Percentiles rank a stretch among this genome's conserved stretches.
These are phyloP conservation scores for Grosmannia serpens DNA, from an alignment of 2,329 filamentous ascomycete species.

Conservation along the genomic window DNA sequence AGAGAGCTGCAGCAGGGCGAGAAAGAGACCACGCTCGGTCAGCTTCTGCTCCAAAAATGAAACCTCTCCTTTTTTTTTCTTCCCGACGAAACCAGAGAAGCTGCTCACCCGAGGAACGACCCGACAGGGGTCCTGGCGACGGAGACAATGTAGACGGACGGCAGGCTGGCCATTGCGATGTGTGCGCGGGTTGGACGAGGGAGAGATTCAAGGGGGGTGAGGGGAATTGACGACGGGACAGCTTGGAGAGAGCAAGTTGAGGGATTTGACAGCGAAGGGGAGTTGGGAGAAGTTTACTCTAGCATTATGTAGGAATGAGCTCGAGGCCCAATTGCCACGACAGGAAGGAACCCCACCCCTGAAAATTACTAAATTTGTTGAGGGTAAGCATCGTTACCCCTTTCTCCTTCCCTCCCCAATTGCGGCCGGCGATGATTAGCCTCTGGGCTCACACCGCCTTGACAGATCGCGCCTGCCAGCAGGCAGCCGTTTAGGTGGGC, in stretches of 20 bases:
- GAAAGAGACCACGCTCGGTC: background rate
- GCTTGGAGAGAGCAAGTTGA: background rate
- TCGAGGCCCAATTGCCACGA: background rate
- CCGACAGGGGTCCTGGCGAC: slow-evolving; percentile 83
- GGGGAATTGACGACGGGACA: background rate
- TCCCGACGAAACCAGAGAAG: background rate
- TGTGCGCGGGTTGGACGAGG: no score
- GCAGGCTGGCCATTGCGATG: slow-evolving; percentile 61
- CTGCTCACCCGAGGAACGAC: slow-evolving; percentile 76
- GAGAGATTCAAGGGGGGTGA: no score
- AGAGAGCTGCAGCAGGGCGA: slow-evolving; percentile 55
- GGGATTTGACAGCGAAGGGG: background rate
- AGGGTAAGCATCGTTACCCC: background rate
- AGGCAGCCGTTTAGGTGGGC: no score
- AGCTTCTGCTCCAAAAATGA: background rate
- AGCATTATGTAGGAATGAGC: background rate
- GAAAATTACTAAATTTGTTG: background rate
- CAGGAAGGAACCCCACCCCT: background rate
- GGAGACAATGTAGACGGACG: slow-evolving; percentile 92
- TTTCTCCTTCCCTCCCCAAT: no score
- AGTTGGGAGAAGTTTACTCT: background rate
- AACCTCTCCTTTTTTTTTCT: background rate
- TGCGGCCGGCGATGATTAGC: no score
- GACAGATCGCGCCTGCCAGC: no score
- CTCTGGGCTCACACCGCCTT: background rate